A percentile compares a stretch with the other conserved stretches of the same genome.
These are phyloP conservation scores for Verticillium nubilum DNA, from an alignment of 2,329 filamentous ascomycete genomes.

Conservation along the genomic window DNA sequence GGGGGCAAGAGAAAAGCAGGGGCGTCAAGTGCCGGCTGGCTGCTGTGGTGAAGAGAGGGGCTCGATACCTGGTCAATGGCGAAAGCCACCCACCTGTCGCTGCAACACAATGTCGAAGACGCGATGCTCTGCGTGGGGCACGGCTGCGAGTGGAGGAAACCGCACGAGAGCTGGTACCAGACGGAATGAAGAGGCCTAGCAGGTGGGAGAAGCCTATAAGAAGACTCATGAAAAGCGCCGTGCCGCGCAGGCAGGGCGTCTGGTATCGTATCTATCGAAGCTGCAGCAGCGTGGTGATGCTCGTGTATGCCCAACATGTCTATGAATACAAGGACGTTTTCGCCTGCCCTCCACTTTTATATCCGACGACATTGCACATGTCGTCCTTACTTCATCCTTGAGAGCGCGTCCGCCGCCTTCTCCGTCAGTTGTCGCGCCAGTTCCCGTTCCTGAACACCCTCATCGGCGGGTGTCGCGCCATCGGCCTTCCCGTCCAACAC, in stretches of 20 bases:
- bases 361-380: background rate
- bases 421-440: constrained; percentile 38
- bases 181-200: background rate
- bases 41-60: background rate
- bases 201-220: background rate
- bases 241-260: background rate
- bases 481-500: constrained; percentile 31
- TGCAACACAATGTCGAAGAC: too few relatives aligned
- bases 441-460: constrained; percentile 27
- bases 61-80: background rate
- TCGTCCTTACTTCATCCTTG: constrained; percentile 36
- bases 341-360: background rate
- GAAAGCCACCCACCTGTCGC: too few relatives aligned
- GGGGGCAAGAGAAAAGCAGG: constrained; percentile 13
- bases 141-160: too few relatives aligned
- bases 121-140: too few relatives aligned
- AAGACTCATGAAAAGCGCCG: background rate
- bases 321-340: background rate
- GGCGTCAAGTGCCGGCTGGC: background rate
- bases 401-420: constrained; percentile 44
- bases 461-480: constrained; percentile 14
- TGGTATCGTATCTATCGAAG: background rate
- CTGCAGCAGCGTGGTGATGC: background rate
- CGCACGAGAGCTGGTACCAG: too few relatives aligned
- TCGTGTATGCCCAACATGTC: background rate